Percentiles rank a stretch among this genome's conserved stretches.
Conservation (phyloP, 257 asterid genomes). For the Solanum arcanum region DNA sequence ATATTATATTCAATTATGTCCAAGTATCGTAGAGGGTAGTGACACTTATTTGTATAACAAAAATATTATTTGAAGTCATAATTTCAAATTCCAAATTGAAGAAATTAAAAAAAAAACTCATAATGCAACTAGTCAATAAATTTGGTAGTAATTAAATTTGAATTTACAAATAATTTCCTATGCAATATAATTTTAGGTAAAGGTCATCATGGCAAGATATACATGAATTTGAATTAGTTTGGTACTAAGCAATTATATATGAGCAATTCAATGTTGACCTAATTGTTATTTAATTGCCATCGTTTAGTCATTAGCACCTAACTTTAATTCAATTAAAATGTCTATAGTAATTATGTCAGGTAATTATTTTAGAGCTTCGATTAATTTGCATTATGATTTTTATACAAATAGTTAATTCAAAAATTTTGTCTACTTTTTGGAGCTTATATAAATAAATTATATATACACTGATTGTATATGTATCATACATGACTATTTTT, state of each 20-base stretch:
- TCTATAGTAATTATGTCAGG: too few species aligned
- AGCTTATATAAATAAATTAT: neutral
- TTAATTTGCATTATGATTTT: neutral
- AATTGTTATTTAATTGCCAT: neutral
- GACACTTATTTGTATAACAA: neutral
- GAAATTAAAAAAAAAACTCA: neutral
- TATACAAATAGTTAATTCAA: neutral
- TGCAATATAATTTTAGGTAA: neutral
- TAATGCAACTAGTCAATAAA: neutral
- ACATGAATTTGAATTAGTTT: neutral
- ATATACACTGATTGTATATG: too few species aligned
- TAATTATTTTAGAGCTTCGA: neutral
- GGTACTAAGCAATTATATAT: neutral
- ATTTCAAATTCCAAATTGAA: neutral
- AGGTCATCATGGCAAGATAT: neutral
- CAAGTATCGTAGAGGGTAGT: neutral
- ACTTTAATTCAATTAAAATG: neutral
- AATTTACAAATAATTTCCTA: neutral
- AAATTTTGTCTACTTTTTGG: neutral
- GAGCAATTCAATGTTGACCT: neutral
- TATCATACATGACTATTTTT: neutral
- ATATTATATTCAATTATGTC: neutral
- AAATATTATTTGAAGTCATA: neutral
- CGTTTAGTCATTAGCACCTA: neutral
- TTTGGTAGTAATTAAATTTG: neutral